phyloP scores from a whole-genome alignment of 2,329 filamentous ascomycete species.

The Botrytis deweyae region DNA sequence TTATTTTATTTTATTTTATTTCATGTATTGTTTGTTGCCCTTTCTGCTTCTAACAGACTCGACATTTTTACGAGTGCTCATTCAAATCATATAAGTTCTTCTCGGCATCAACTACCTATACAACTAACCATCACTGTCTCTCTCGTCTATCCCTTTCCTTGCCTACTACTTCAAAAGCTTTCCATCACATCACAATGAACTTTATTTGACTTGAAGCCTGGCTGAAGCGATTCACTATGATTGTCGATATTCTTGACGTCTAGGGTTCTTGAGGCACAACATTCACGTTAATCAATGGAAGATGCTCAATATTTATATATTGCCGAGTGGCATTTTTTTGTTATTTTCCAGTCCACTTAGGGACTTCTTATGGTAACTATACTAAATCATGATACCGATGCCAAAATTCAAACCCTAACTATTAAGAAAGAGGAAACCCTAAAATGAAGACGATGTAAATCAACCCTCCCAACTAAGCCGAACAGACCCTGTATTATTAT shows the following conservation, averaged over 20 bases:
- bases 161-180: neutral
- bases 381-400: slow-evolving; percentile 24
- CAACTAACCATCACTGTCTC: neutral
- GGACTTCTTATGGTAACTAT: slow-evolving; percentile 23
- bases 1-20: neutral
- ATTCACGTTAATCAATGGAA: neutral
- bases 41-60: neutral
- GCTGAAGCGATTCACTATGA: neutral
- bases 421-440: neutral
- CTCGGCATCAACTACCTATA: neutral
- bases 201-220: neutral
- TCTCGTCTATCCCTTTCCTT: neutral
- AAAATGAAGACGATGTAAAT: neutral
- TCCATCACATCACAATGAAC: neutral
- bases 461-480: slow-evolving; percentile 20
- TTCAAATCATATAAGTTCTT: neutral
- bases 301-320: slow-evolving; percentile 1
- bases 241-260: neutral
- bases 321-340: slow-evolving; percentile 32
- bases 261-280: neutral
- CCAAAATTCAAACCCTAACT: slow-evolving; percentile 16
- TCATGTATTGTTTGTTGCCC: neutral
- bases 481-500: slow-evolving; percentile 17
- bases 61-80: neutral
- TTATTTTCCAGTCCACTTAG: slow-evolving; percentile 22